A percentile compares a stretch with the other conserved stretches of the same genome.
These are phyloP conservation scores for Turritis glabra DNA, from an alignment of 345 rosid genomes.

Conservation along the genomic window DNA sequence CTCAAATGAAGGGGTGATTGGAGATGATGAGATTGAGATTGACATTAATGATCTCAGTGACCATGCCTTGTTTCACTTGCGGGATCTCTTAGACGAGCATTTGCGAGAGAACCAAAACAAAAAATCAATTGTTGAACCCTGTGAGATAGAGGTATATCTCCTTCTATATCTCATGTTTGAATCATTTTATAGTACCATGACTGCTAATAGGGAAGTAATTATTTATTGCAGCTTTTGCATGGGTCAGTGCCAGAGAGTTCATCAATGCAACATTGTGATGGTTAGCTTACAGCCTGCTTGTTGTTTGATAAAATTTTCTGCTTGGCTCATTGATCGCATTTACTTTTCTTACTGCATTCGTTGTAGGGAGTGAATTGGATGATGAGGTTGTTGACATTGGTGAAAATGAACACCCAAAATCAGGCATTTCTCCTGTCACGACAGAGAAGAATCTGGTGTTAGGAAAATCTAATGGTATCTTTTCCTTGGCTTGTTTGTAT, in stretches of 20 bases:
- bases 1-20: slow-evolving; percentile 46
- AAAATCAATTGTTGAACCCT: slow-evolving; percentile 48
- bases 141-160: slow-evolving; percentile 70
- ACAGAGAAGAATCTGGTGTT: slow-evolving; percentile 59
- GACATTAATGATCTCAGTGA: slow-evolving; percentile 71
- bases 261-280: slow-evolving; percentile 58
- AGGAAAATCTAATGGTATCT: slow-evolving; percentile 55
- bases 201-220: neutral
- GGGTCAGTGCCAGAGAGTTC: slow-evolving; percentile 71
- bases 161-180: slow-evolving; percentile 11
- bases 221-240: slow-evolving; percentile 53
- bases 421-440: slow-evolving; percentile 50
- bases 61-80: slow-evolving; percentile 61
- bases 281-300: slow-evolving; percentile 42
- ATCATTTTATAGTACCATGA: slow-evolving; percentile 1
- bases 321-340: neutral
- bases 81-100: slow-evolving; percentile 71
- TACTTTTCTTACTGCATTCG: slow-evolving; percentile 2
- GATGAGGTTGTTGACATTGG: slow-evolving; percentile 80
- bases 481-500: slow-evolving; percentile 6
- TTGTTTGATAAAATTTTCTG: neutral
- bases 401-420: slow-evolving; percentile 58
- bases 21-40: slow-evolving; percentile 84
- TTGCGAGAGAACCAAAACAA: slow-evolving; percentile 51
- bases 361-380: slow-evolving; percentile 57